These are phyloP conservation scores for Fusarium napiforme DNA, from an alignment of 2,329 filamentous ascomycete genomes.

Conservation along the genomic window DNA sequence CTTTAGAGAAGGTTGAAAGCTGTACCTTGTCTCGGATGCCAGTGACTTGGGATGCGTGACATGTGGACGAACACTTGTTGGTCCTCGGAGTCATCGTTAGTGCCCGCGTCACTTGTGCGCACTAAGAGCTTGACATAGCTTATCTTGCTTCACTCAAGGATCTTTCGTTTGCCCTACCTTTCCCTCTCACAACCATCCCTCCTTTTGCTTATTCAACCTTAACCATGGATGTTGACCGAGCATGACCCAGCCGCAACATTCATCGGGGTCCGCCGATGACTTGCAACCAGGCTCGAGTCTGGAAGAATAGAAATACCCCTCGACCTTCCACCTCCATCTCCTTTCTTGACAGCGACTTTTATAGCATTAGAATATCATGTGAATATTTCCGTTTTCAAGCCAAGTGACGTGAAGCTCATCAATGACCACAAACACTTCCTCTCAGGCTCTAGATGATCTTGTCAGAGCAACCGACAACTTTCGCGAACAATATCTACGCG, in stretches of 20 bases:
- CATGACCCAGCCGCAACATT: constrained; percentile 38
- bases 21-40: background rate
- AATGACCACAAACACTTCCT: constrained; percentile 35
- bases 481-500: constrained; percentile 50
- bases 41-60: constrained; percentile 8
- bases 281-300: constrained; percentile 13
- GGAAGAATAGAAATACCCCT: constrained; percentile 35
- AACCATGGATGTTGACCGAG: constrained; percentile 39
- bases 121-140: constrained; percentile 28
- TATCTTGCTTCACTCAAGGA: constrained; percentile 23
- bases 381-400: constrained; percentile 8
- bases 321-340: background rate
- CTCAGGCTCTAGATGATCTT: constrained; percentile 49
- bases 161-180: constrained; percentile 26
- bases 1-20: background rate
- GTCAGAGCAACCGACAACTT: constrained; percentile 48
- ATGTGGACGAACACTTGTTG: background rate
- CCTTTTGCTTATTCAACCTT: background rate
- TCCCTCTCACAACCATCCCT: background rate
- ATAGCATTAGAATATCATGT: constrained; percentile 7
- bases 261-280: constrained; percentile 40
- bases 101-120: constrained; percentile 22
- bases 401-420: constrained; percentile 24
- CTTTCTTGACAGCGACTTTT: background rate
- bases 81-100: constrained; percentile 13